Evolutionary conservation across 495 filamentous ascomycete genomes (phyloP).

Genomic region (Parachaetomium inaequale): DNA sequence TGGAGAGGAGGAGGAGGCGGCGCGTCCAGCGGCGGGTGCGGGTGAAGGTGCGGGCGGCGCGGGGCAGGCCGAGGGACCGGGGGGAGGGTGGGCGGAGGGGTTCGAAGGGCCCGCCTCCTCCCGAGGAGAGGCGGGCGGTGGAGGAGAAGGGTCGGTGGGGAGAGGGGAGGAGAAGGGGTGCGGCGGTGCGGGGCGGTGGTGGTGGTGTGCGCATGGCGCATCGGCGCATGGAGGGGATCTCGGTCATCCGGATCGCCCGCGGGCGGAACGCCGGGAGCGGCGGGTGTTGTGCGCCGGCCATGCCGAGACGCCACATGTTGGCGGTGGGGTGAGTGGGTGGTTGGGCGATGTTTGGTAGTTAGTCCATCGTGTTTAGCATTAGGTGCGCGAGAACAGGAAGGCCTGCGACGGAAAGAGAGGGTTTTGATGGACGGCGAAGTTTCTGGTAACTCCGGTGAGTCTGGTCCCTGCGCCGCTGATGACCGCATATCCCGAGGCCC

Average conservation of each 20-base stretch:
- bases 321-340: neutral
- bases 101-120: conserved; percentile 57
- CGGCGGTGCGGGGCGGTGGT: neutral
- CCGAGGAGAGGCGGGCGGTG: conserved; percentile 18
- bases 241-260: neutral
- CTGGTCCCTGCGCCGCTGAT: neutral
- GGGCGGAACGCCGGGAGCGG: conserved; percentile 3
- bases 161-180: neutral
- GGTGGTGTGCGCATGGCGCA: neutral
- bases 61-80: conserved; percentile 69
- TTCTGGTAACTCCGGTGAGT: neutral
- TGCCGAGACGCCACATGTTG: conserved; percentile 19
- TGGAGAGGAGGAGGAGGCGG: conserved; percentile 62
- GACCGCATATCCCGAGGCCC: conserved; percentile 1
- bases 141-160: conserved; percentile 12
- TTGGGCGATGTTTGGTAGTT: neutral
- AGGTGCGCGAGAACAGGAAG: neutral
- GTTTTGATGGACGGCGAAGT: neutral
- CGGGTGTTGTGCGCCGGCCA: neutral
- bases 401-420: neutral
- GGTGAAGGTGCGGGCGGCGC: conserved; percentile 59
- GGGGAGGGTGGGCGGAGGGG: conserved; percentile 81
- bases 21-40: conserved; percentile 72
- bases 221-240: neutral
- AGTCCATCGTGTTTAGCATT: neutral